Evolutionary conservation across 345 rosid species (phyloP).

Genomic region (Trapa bicornis): DNA sequence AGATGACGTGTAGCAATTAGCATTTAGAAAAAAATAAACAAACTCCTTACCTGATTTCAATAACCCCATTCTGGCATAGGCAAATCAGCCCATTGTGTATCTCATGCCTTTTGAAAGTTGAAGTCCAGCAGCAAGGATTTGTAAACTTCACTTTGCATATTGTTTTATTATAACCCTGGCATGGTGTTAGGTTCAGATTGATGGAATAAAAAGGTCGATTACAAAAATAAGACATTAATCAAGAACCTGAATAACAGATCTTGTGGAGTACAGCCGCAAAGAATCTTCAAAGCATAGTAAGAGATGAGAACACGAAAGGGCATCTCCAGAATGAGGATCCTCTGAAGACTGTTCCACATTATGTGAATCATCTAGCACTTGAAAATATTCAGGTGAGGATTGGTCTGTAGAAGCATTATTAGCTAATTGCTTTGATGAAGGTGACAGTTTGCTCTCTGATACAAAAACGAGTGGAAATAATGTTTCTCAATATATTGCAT

Average conservation of each 20-base stretch:
- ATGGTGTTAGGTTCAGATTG: slow-evolving; percentile 16
- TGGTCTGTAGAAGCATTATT: slow-evolving; percentile 23
- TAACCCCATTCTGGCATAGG: slow-evolving; percentile 53
- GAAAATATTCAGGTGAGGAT: slow-evolving; percentile 20
- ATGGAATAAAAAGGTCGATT: slow-evolving; percentile 7
- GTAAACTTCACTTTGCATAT: slow-evolving; percentile 33
- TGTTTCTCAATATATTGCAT: neutral
- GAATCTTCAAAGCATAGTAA: slow-evolving; percentile 58
- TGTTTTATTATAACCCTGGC: slow-evolving; percentile 42
- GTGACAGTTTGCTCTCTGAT: slow-evolving; percentile 8
- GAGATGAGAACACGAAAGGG: slow-evolving; percentile 19
- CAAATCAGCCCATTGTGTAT: slow-evolving; percentile 38
- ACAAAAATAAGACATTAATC: slow-evolving; percentile 6
- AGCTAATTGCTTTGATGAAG: slow-evolving; percentile 1
- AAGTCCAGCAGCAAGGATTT: slow-evolving; percentile 68
- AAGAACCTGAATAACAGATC: slow-evolving; percentile 55
- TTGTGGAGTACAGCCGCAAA: slow-evolving; percentile 34
- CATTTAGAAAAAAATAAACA: neutral
- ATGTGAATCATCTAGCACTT: slow-evolving; percentile 18
- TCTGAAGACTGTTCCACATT: slow-evolving; percentile 16
- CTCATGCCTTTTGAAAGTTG: slow-evolving; percentile 41
- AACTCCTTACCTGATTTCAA: slow-evolving; percentile 54
- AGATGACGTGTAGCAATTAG: neutral
- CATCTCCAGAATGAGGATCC: slow-evolving; percentile 23
- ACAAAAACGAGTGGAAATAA: neutral